Evolutionary conservation across 108 stramenopile species (phyloP), one percentile per base, ranked within the genome.

Genomic region (Conticribra guillardii): DNA sequence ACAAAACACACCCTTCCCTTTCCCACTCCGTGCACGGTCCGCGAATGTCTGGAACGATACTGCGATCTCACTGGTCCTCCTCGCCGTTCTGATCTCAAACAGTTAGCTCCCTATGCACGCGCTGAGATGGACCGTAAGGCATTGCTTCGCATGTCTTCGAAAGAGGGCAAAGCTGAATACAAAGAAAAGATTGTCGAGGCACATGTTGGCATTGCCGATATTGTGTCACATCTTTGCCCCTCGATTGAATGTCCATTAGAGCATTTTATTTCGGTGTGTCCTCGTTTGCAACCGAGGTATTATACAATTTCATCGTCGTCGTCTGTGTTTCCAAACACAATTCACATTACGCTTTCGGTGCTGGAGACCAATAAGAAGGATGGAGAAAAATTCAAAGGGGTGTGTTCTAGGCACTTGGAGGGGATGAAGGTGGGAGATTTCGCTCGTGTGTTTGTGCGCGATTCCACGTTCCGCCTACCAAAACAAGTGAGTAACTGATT

Each of bases 281-380:
- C 96, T 1, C 84, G 85, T 49, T 70, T 97, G 27, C 88, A 93
- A 59, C 96, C 98, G n/a, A 88, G 99, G 28, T 94, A 87, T 67
- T 99, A 97, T 82, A 99, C 99, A 51, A 98, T 99, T 54, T 83
- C 93, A 17, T 97, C 96, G 15, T 97, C 95, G 4, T 84, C 96
- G 0, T 69, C 74, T 69, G 86, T 85, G 1, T 86, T 96, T 69
- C 97, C 98, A 4, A 75, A 84, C 0, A 69, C 80, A 17, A 83
- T 99, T 37, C 96, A 97, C 65, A 72, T 98, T 74, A 98, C 98
- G 0, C 96, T 98, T 23, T 83, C 97, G 54, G 81, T 98, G 31
- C 66, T 92, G 29, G 64, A 87, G 58, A 71, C 77, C 26, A 26
- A 71, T 17, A 87, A 94, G 9, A 73, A 74, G 45, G 80, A 88